These are phyloP conservation scores for Arthrobotrys entomopaga DNA, from an alignment of 2,329 filamentous ascomycete species.

Conservation along the genomic window DNA sequence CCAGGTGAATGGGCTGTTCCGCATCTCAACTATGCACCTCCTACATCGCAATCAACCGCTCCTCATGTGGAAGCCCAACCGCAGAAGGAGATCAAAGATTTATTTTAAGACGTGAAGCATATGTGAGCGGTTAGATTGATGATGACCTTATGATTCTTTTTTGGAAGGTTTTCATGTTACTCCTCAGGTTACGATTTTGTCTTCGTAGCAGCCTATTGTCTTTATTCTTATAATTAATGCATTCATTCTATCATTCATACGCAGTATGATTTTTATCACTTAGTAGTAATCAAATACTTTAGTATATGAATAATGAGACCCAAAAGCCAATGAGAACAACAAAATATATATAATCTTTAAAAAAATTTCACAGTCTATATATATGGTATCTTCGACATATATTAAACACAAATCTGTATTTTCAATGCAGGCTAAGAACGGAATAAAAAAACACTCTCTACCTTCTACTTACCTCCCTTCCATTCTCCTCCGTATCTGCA, in stretches of 20 bases:
- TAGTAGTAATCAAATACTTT: too few relatives aligned
- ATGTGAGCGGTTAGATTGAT: background rate
- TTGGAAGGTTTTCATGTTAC: background rate
- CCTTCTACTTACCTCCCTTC: background rate
- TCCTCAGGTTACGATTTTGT: background rate
- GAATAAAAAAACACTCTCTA: background rate
- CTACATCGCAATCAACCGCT: background rate
- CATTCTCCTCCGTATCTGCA: background rate
- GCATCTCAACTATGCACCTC: too few relatives aligned
- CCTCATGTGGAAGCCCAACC: slow-evolving; percentile 3
- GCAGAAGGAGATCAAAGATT: slow-evolving; percentile 28
- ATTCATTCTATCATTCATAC: slow-evolving; percentile 5
- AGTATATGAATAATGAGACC: too few relatives aligned
- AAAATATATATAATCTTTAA: too few relatives aligned
- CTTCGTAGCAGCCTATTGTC: background rate
- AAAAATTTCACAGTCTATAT: too few relatives aligned
- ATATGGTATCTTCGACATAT: background rate
- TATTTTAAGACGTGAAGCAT: slow-evolving; percentile 13
- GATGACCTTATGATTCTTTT: slow-evolving; percentile 1
- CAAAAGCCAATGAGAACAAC: too few relatives aligned
- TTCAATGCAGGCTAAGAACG: background rate
- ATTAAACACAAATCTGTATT: background rate
- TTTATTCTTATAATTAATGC: slow-evolving; percentile 3
- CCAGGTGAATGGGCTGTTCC: too few relatives aligned
- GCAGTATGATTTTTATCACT: background rate